These are phyloP conservation scores for Endothia cerciana DNA, from an alignment of 2,329 filamentous ascomycete genomes.

Conservation along the genomic window DNA sequence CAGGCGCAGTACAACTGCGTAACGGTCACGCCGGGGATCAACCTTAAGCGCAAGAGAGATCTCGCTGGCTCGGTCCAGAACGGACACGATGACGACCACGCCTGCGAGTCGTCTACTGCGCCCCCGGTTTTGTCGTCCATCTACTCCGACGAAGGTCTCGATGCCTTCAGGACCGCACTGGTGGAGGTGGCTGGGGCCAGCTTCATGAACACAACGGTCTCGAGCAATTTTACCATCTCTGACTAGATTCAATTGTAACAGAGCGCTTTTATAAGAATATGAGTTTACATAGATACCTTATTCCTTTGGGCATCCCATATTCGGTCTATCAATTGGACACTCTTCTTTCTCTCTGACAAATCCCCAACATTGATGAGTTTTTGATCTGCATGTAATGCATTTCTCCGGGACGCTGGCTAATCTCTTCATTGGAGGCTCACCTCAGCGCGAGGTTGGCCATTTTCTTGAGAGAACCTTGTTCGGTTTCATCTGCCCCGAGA, in stretches of 20 bases:
- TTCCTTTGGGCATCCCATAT: too few species aligned
- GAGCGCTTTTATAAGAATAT: not conserved
- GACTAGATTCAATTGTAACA: not conserved
- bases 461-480: not conserved
- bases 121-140: slow-evolving; percentile 23
- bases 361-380: not conserved
- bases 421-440: too few species aligned
- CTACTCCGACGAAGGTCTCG: slow-evolving; percentile 19
- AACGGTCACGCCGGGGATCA: slow-evolving; percentile 24
- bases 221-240: slow-evolving; percentile 6
- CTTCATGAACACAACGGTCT: slow-evolving; percentile 25
- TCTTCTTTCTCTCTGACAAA: not conserved
- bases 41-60: slow-evolving; percentile 18
- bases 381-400: not conserved
- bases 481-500: not conserved
- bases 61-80: slow-evolving; percentile 1
- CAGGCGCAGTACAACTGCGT: slow-evolving; percentile 44
- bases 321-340: not conserved
- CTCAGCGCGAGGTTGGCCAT: not conserved
- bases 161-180: slow-evolving; percentile 10
- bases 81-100: slow-evolving; percentile 13
- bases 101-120: slow-evolving; percentile 21
- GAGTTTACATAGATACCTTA: too few species aligned
- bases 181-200: slow-evolving; percentile 13
- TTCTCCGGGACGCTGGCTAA: not conserved